These are phyloP conservation scores for Boletus insuetus DNA, from an alignment of 768 basidiomycete species.

Conservation along the genomic window DNA sequence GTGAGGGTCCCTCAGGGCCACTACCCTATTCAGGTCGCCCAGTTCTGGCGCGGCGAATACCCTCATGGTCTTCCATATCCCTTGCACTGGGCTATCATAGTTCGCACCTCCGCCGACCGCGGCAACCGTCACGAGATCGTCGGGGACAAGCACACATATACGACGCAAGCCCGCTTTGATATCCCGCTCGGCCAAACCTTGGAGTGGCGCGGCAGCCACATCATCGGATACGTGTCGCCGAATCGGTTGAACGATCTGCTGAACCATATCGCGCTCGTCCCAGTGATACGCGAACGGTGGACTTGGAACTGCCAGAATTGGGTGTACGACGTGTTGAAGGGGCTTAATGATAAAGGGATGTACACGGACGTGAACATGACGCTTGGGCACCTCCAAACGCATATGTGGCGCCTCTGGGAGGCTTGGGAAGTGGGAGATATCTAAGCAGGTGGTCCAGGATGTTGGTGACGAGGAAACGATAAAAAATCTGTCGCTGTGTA, in stretches of 20 bases:
- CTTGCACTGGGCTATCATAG: constrained; percentile 27
- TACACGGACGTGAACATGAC: constrained; percentile 18
- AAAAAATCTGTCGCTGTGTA: not conserved
- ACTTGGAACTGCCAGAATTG: constrained; percentile 30
- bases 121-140: constrained; percentile 27
- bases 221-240: constrained; percentile 20
- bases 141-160: constrained; percentile 20
- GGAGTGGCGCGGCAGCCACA: constrained; percentile 23
- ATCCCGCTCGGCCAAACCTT: not conserved
- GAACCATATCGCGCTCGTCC: constrained; percentile 13
- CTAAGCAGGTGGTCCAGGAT: not conserved
- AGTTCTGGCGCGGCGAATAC: constrained; percentile 28
- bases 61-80: constrained; percentile 4
- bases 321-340: constrained; percentile 23
- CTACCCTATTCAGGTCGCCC: constrained; percentile 26
- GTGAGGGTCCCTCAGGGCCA: constrained; percentile 16
- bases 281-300: constrained; percentile 12
- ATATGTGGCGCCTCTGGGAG: constrained; percentile 28
- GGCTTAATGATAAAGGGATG: constrained; percentile 9
- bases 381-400: constrained; percentile 17
- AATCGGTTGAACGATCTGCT: constrained; percentile 7
- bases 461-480: not conserved
- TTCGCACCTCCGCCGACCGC: constrained; percentile 15
- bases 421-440: constrained; percentile 29
- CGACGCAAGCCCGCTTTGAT: constrained; percentile 10